phyloP scores from a whole-genome alignment of 2,329 filamentous ascomycete species.

The Bipolaris cookei region DNA sequence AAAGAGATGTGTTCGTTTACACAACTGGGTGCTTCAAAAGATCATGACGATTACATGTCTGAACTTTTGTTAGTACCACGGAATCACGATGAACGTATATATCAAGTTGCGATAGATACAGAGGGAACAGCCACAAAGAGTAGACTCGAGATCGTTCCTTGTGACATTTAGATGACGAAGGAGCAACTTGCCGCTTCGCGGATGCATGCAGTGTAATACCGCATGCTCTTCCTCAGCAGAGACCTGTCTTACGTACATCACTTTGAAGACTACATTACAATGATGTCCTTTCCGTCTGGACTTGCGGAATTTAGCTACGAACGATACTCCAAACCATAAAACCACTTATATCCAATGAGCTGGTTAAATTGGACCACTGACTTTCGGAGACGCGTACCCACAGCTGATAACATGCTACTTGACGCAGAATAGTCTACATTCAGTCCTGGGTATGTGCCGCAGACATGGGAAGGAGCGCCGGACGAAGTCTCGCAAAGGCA shows the following conservation, averaged over 20 bases:
- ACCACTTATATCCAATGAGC: not conserved
- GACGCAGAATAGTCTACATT: not conserved
- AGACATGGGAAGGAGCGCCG: not conserved
- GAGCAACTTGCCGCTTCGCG: not conserved
- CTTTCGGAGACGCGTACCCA: not conserved
- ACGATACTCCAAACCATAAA: not conserved
- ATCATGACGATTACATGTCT: too few relatives aligned
- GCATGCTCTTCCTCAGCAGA: not conserved
- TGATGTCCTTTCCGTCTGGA: not conserved
- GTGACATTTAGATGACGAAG: not conserved
- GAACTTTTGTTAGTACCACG: too few relatives aligned
- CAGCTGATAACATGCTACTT: not conserved
- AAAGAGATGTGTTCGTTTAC: too few relatives aligned
- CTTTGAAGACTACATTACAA: too few relatives aligned
- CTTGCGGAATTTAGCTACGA: not conserved
- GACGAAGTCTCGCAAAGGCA: conserved; percentile 21
- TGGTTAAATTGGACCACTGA: not conserved
- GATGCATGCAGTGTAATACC: not conserved
- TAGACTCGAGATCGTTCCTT: not conserved
- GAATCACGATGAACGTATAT: too few relatives aligned
- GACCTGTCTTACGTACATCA: not conserved
- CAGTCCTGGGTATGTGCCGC: not conserved
- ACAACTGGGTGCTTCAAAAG: too few relatives aligned
- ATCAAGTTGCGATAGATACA: not conserved
- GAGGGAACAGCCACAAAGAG: not conserved